These are phyloP conservation scores for Dioscorea cayenensis DNA, from an alignment of 116 monocot genomes.

Conservation along the genomic window DNA sequence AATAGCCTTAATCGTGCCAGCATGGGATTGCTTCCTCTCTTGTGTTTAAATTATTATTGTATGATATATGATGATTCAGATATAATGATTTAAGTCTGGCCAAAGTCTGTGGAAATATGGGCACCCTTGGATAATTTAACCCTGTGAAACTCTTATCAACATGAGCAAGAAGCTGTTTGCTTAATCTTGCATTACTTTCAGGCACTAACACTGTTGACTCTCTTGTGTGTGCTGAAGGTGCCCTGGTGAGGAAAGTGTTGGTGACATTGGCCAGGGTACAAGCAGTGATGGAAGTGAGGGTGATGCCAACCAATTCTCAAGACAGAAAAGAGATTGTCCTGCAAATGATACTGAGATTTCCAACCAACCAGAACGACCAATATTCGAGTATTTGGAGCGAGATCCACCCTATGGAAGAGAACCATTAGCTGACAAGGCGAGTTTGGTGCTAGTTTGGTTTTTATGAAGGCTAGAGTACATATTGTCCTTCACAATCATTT, in stretches of 20 bases:
- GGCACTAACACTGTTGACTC: background rate
- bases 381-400: slow-evolving; percentile 60
- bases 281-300: slow-evolving; percentile 49
- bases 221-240: slow-evolving; percentile 20
- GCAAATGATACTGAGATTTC: slow-evolving; percentile 21
- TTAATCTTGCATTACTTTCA: background rate
- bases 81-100: too few species aligned
- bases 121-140: too few species aligned
- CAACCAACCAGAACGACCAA: slow-evolving; percentile 10
- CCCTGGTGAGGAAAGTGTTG: slow-evolving; percentile 52
- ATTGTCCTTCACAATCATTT: background rate
- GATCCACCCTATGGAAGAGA: slow-evolving; percentile 50
- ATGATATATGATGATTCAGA: too few species aligned
- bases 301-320: slow-evolving; percentile 13
- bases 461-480: background rate
- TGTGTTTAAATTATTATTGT: too few species aligned
- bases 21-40: too few species aligned
- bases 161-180: too few species aligned
- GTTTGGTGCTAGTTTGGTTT: background rate
- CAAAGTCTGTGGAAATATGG: too few species aligned
- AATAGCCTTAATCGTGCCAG: too few species aligned
- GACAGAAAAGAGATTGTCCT: slow-evolving; percentile 15
- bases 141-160: too few species aligned
- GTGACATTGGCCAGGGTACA: slow-evolving; percentile 37
- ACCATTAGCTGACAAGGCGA: slow-evolving; percentile 57